Evolutionary conservation across 2,329 filamentous ascomycete species (phyloP).

Genomic region (Hypoxylon sp.): DNA sequence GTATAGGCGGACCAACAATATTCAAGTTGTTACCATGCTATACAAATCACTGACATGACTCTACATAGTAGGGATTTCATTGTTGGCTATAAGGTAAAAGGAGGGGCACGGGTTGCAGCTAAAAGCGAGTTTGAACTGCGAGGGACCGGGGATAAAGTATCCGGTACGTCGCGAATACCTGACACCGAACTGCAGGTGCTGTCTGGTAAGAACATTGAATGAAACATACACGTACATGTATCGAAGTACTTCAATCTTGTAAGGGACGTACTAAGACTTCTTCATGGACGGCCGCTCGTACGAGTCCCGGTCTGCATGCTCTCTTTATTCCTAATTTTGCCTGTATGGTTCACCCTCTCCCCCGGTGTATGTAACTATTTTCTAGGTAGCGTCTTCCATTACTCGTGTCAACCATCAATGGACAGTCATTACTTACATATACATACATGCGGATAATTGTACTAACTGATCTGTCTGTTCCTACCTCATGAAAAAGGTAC

Average conservation of each 20-base stretch:
- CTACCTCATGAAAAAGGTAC: conserved; percentile 3
- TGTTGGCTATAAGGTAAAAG: conserved; percentile 17
- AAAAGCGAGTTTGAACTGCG: conserved; percentile 12
- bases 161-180: conserved; percentile 35
- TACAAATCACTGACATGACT: conserved; percentile 15
- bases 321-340: conserved; percentile 39
- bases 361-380: conserved; percentile 11
- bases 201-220: not conserved
- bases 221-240: conserved; percentile 16
- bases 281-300: conserved; percentile 29
- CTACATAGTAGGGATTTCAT: not conserved
- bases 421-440: conserved; percentile 22
- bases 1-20: conserved; percentile 9
- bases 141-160: conserved; percentile 25
- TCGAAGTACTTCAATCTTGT: not conserved
- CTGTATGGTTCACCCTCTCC: conserved; percentile 29
- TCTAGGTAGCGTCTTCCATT: conserved; percentile 22
- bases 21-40: conserved; percentile 9
- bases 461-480: conserved; percentile 20
- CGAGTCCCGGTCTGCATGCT: conserved; percentile 20
- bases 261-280: conserved; percentile 16
- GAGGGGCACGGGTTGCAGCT: conserved; percentile 30
- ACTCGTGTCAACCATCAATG: conserved; percentile 33
- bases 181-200: conserved; percentile 29
- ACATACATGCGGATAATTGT: conserved; percentile 35